These are phyloP conservation scores for Alternaria metachromatica DNA, from an alignment of 2,329 filamentous ascomycete species.

Conservation along the genomic window DNA sequence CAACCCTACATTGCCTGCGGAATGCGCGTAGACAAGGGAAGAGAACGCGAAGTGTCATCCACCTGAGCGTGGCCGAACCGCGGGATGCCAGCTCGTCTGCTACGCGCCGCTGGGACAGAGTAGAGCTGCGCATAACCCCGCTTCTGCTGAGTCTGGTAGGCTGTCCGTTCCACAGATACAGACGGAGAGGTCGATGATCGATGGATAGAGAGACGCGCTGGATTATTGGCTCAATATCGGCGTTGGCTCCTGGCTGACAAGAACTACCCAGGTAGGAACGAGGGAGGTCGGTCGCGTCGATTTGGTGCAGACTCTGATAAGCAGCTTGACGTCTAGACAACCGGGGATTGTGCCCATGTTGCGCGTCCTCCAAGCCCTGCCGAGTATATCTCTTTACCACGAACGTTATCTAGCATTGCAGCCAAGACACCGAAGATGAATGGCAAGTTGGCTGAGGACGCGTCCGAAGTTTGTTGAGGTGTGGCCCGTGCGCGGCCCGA, in stretches of 20 bases:
- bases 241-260: background rate
- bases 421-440: background rate
- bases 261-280: background rate
- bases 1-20: background rate
- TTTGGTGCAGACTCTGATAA: background rate
- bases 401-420: background rate
- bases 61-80: background rate
- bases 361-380: background rate
- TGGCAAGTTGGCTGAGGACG: background rate
- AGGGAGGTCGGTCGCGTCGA: background rate
- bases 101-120: background rate
- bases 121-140: background rate
- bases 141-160: background rate
- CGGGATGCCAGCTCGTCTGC: background rate
- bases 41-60: background rate
- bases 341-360: background rate
- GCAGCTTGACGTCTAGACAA: background rate
- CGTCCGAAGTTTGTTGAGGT: background rate
- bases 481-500: background rate
- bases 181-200: background rate
- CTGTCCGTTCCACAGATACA: background rate
- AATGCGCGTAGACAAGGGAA: background rate
- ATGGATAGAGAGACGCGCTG: background rate
- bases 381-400: background rate
- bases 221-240: background rate